Percentiles rank a stretch among this genome's conserved stretches.
These are phyloP conservation scores for Acorus gramineus DNA, from an alignment of 106 monocot species.

Conservation along the genomic window DNA sequence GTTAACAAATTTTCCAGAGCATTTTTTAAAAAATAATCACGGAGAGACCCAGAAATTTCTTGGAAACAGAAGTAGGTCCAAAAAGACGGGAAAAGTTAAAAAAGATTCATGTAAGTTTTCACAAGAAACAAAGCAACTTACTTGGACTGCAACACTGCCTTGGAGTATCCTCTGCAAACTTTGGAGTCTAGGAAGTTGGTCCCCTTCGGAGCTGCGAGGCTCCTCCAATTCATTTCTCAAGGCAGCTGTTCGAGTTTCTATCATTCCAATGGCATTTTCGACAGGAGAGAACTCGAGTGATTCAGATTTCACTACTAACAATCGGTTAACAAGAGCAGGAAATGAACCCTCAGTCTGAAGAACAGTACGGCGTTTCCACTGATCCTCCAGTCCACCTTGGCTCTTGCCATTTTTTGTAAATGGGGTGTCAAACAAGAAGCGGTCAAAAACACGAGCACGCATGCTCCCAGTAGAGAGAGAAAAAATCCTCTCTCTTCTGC, in stretches of 20 bases:
- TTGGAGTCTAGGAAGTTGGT: conserved; percentile 89
- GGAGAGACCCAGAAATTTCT: too few species aligned
- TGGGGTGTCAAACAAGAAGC: conserved; percentile 93
- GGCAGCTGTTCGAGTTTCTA: conserved; percentile 96
- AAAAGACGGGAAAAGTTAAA: too few species aligned
- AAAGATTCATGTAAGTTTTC: neutral
- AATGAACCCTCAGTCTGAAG: conserved; percentile 93
- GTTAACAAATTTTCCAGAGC: too few species aligned
- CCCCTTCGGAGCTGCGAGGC: conserved; percentile 91
- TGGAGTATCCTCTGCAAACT: conserved; percentile 98
- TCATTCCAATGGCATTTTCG: conserved; percentile 99
- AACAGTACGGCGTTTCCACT: conserved; percentile 89
- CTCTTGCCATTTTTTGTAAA: conserved; percentile 98
- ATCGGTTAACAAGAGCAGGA: conserved; percentile 87
- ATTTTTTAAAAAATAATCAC: too few species aligned
- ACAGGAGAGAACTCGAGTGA: conserved; percentile 95
- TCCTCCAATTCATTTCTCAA: conserved; percentile 95
- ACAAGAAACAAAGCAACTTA: conserved; percentile 10
- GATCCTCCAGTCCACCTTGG: conserved; percentile 95
- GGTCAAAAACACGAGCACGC: conserved; percentile 82
- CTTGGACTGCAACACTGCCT: conserved; percentile 99
- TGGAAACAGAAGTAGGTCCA: too few species aligned
- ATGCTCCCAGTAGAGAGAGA: conserved; percentile 67
- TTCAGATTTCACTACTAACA: conserved; percentile 78
- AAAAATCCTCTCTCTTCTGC: conserved; percentile 85